Base-by-base conservation (phyloP, 768 basidiomycete genomes). In the Auricularia heimuer region DNA sequence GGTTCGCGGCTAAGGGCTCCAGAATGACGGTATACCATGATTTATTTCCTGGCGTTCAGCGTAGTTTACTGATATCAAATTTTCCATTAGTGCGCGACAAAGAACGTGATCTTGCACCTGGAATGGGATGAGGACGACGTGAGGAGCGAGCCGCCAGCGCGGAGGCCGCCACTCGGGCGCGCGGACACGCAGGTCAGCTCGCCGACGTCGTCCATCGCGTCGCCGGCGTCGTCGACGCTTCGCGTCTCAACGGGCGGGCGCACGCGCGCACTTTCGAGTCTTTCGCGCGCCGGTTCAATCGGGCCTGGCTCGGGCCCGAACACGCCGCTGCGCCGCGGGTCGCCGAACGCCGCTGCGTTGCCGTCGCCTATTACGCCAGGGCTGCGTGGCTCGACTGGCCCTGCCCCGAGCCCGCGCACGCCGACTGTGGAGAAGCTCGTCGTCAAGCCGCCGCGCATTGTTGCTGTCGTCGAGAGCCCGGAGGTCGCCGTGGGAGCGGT, bases 401-500 rank as follows among this genome's bases (percentile, higher is more conserved):
- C n/a, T 11, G 11, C 56, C 37, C 7, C 44, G 44, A 39, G 11
- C 3, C 44, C 33, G 21, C n/a, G 36, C 12, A 33, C 44, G 33
- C 37, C 61, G 14, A 47, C n/a, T 34, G 56, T 35, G 18, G 42
- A 18, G 39, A 64, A 66, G 54, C 35, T 21, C 1, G 56, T 85
- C 89, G 54, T 75, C 93, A 75, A 91, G 16, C 89, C 91, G n/a
- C 92, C 93, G 16, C 86, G 86, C 71, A 76, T 94, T 35, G 82
- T 94, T 18, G 90, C 88, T 3, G 77, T 94, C 36, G 87, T 94
- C 18, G 90, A 90, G 73, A 93, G 90, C 10, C 90, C 92, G 0
- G 93, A 94, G 72, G 87, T 93, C 8, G 92, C 86, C n/a, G 85
- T 92, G 44, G 93, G 93, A 8, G 90, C 92, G 29, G 89, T 94